phyloP scores from a whole-genome alignment of 768 basidiomycete genomes.

The Gautieria morchelliformis region DNA sequence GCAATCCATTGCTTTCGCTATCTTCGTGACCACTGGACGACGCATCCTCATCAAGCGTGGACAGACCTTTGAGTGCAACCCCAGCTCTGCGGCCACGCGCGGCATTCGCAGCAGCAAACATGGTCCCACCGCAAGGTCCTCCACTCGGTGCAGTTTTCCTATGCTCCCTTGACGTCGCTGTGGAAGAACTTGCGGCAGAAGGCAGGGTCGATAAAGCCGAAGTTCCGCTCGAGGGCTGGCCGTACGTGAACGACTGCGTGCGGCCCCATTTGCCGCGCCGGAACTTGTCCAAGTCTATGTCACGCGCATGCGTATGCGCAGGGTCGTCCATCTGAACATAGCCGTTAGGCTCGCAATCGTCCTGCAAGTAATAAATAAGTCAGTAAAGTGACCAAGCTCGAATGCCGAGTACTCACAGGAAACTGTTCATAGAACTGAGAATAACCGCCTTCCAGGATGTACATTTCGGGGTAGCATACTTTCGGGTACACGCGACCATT shows the following conservation, averaged over 20 bases:
- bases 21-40: conserved; percentile 53
- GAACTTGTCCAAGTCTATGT: conserved; percentile 86
- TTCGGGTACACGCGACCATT: conserved; percentile 87
- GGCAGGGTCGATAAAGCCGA: conserved; percentile 15
- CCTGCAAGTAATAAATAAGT: conserved; percentile 10
- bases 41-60: conserved; percentile 60
- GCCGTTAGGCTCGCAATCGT: conserved; percentile 67
- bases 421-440: conserved; percentile 73
- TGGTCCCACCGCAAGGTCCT: conserved; percentile 31
- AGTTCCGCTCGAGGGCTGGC: conserved; percentile 50
- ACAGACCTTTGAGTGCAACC: conserved; percentile 27
- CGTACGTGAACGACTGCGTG: conserved; percentile 87
- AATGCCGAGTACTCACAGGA: conserved; percentile 24
- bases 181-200: conserved; percentile 21
- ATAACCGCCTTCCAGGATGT: conserved; percentile 95
- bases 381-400: neutral
- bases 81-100: conserved; percentile 55
- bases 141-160: conserved; percentile 53
- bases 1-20: conserved; percentile 69
- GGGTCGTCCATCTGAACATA: conserved; percentile 98
- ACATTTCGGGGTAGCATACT: conserved; percentile 93
- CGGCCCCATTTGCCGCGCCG: conserved; percentile 81
- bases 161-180: conserved; percentile 32
- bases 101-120: conserved; percentile 63
- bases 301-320: conserved; percentile 64